These are phyloP conservation scores for Ophiostoma sp. DNA, from an alignment of 2,329 filamentous ascomycete species.

Conservation along the genomic window DNA sequence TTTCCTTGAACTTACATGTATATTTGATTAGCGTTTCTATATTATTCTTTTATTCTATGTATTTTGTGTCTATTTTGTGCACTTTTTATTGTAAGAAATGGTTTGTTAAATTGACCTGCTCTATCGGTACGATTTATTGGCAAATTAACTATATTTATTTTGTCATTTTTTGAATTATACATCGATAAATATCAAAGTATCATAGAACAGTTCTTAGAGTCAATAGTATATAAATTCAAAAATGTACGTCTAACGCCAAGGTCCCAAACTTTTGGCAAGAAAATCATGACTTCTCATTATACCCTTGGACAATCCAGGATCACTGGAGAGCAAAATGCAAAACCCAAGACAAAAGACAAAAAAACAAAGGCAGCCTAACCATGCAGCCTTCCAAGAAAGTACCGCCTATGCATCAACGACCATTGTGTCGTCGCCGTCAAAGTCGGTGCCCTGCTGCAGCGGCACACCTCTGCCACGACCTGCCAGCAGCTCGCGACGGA, in stretches of 20 bases:
- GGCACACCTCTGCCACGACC: conserved; percentile 78
- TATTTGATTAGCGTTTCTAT: no score
- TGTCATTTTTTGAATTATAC: no score
- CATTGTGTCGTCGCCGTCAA: conserved; percentile 90
- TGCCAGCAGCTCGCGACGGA: conserved; percentile 79
- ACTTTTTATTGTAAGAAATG: no score
- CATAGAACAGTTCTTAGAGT: neutral
- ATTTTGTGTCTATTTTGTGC: no score
- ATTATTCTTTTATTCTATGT: no score
- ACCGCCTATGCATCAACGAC: conserved; percentile 51
- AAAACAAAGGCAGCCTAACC: neutral
- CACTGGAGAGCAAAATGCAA: conserved; percentile 12
- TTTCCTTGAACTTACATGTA: neutral
- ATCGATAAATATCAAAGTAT: no score
- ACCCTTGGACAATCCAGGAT: conserved; percentile 10
- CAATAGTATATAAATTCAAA: neutral
- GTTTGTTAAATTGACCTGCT: no score
- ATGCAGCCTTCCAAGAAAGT: neutral
- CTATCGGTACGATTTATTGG: no score
- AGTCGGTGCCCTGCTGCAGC: conserved; percentile 50
- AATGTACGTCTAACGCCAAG: conserved; percentile 8
- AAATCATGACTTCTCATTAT: conserved; percentile 22
- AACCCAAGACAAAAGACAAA: conserved; percentile 11
- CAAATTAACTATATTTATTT: no score
- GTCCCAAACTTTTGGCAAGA: conserved; percentile 18